Evolutionary conservation across 78 protist genomes (phyloP), one percentile per base, ranked within the genome.

Genomic region (Thecamonas trahens): DNA sequence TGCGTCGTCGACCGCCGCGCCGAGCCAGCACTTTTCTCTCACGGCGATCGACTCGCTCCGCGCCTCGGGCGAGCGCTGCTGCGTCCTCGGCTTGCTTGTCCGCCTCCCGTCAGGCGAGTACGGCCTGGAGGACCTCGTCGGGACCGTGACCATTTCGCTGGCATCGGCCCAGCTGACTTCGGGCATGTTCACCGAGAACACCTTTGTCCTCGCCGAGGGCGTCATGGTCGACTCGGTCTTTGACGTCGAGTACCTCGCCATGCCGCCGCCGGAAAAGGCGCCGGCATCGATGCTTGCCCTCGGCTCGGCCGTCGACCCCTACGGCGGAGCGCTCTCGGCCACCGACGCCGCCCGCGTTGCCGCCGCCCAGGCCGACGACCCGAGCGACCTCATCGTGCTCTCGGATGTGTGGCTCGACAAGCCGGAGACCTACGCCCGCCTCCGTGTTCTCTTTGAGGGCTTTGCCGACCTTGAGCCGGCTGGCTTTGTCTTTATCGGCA

Each of bases 321-420:
- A n/a, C n/a, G n/a, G n/a, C n/a, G n/a, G n/a, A n/a, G n/a, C n/a
- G n/a, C n/a, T n/a, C n/a, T n/a, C n/a, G n/a, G n/a, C n/a, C n/a
- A n/a, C n/a, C n/a, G n/a, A n/a, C n/a, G n/a, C n/a, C n/a, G n/a
- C n/a, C n/a, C n/a, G n/a, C n/a, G n/a, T n/a, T n/a, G n/a, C n/a
- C 35, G 61, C 11, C 11, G 37, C 22, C 37, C 31, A 55, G 7
- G 8, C 37, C 38, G 40, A 39, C 29, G 42, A 53, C 64, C 66
- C 31, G 67, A 64, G 72, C n/a, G n/a, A n/a, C 13, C 39, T 83
- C 8, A 57, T 83, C 11, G 57, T 72, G 45, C 28, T 83, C 15
- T 83, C 84, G 1, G 89, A 83, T 31, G 81, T 76, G 20, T 72
- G 79, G 78, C 66, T 83, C 29, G 89, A 83, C 45, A 29, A 57